Evolutionary conservation across 2,329 filamentous ascomycete species (phyloP).

Genomic region (Periglandula ipomoeae): DNA sequence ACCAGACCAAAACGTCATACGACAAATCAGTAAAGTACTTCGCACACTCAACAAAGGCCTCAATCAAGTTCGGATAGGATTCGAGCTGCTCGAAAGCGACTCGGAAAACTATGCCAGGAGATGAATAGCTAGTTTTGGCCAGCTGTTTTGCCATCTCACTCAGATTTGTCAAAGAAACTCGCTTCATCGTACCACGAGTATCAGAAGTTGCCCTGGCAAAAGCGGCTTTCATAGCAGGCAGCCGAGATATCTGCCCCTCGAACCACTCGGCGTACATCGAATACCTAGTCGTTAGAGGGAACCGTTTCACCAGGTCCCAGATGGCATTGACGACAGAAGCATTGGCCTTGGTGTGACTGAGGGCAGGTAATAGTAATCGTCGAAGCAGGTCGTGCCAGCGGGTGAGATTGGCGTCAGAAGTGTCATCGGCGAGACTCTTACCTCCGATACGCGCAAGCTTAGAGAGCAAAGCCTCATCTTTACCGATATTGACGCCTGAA

Average conservation of each 20-base stretch:
- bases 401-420: constrained; percentile 57
- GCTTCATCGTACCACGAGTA: constrained; percentile 79
- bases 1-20: constrained; percentile 91
- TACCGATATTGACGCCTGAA: constrained; percentile 82
- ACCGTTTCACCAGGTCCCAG: constrained; percentile 73
- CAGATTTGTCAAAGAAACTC: constrained; percentile 80
- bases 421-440: constrained; percentile 62
- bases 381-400: constrained; percentile 83
- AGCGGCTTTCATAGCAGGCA: constrained; percentile 67
- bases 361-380: constrained; percentile 73
- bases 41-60: constrained; percentile 88
- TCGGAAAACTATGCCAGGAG: constrained; percentile 84
- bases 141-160: constrained; percentile 77
- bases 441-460: constrained; percentile 82
- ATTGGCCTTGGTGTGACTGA: constrained; percentile 81
- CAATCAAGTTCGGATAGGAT: constrained; percentile 88
- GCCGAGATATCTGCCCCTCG: constrained; percentile 63
- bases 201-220: constrained; percentile 71
- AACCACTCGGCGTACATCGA: constrained; percentile 93
- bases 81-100: constrained; percentile 87
- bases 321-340: constrained; percentile 77
- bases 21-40: constrained; percentile 88
- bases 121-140: constrained; percentile 85
- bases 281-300: constrained; percentile 68
- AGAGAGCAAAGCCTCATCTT: constrained; percentile 65